Evolutionary conservation across 83 land plant genomes (phyloP), one percentile per base, ranked within the genome.

Genomic region (Picea abies): DNA sequence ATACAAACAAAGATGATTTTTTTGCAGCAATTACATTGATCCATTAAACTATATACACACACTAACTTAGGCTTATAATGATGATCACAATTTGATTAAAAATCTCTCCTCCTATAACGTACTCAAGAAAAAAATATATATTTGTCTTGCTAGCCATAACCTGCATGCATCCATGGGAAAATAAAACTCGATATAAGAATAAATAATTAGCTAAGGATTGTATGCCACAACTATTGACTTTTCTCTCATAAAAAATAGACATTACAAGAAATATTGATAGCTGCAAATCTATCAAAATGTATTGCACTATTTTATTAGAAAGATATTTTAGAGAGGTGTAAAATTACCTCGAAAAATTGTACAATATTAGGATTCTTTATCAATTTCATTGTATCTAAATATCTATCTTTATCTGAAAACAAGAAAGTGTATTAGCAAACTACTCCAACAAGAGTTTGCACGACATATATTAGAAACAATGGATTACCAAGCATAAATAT

Each of bases 81-180:
- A n/a, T 10, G 58, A 93, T 91, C 83, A 93, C 95, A 84, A 93
- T 90, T 85, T 90, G 91, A 84, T 91, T 93, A 84, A 93, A 93
- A 1, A 93, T 88, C 85, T 93, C 95, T 11, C 95, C 95, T 76
- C 95, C 95, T 23, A 90, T 91, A 35, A 93, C 95, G 66, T 89
- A 89, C 79, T 93, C 95, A 83, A 93, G 52, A 60, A 93, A 90
- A 44, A 93, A 84, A 79, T 91, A 93, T 62, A 93, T 93, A 84
- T 93, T 93, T n/a, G 89, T 86, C 86, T 93, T 93, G 89, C 95
- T 91, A 11, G 93, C 95, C 93, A 93, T 88, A 47, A 93, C 95
- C 95, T 93, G 60, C 80, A 49, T 10, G 56, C 10, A 9, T 49
- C 11, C 56, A 49, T 10, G 56, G 56, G 2, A 12, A 9, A 44